Conservation (phyloP, 164 flowering plant genomes). For the Amborella trichopoda region DNA sequence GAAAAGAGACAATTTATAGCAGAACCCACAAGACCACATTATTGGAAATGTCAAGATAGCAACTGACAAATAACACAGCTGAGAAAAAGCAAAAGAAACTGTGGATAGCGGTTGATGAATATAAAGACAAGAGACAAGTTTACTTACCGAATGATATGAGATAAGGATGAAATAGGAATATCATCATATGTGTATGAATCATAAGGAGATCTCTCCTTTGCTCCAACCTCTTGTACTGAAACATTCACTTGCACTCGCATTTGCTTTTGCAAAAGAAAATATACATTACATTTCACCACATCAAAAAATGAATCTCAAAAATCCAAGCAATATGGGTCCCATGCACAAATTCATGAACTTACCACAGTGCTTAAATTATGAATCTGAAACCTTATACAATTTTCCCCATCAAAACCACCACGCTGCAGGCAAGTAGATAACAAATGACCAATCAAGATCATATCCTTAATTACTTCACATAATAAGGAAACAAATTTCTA, state of each 20-base stretch:
- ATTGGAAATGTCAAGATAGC: no score
- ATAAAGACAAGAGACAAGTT: neutral
- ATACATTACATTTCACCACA: neutral
- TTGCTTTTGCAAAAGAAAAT: neutral
- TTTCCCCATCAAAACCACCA: constrained; percentile 21
- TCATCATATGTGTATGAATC: constrained; percentile 30
- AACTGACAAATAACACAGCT: neutral
- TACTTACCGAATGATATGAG: constrained; percentile 48
- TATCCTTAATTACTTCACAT: neutral
- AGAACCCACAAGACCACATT: no score
- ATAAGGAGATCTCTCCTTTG: constrained; percentile 47
- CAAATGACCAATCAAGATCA: neutral
- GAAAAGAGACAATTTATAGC: no score
- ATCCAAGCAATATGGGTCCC: neutral
- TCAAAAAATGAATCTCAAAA: neutral
- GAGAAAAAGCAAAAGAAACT: neutral
- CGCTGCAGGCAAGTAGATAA: constrained; percentile 19
- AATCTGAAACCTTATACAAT: constrained; percentile 25
- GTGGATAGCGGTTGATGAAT: no score
- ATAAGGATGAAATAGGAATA: constrained; percentile 34
- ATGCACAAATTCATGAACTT: constrained; percentile 13
- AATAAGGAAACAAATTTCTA: no score
- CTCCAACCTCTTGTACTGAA: constrained; percentile 51
- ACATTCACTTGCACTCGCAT: constrained; percentile 29
- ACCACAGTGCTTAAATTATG: constrained; percentile 29